Conservation (phyloP, 2,329 filamentous ascomycete genomes). For the Neonectria coccinea region DNA sequence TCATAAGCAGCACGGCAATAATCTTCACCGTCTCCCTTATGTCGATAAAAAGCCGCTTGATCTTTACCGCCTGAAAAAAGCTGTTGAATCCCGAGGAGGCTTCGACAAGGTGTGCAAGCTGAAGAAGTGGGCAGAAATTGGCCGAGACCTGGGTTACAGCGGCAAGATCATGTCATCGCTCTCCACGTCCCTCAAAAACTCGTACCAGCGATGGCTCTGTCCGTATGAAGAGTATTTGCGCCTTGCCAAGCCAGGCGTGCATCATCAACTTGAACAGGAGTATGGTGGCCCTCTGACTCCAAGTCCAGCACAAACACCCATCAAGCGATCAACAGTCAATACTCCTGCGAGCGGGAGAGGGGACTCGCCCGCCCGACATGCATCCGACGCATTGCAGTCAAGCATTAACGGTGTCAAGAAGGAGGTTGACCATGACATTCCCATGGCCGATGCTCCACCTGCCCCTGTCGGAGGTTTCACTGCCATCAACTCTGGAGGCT, state of each 20-base stretch:
- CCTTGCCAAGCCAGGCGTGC: conserved; percentile 93
- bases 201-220: conserved; percentile 95
- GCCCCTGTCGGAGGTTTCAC: conserved; percentile 58
- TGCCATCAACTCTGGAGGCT: conserved; percentile 65
- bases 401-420: conserved; percentile 59
- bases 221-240: conserved; percentile 96
- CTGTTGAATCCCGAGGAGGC: conserved; percentile 91
- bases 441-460: conserved; percentile 60
- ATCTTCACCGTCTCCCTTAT: conserved; percentile 92
- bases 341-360: conserved; percentile 69
- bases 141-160: conserved; percentile 94
- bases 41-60: conserved; percentile 98
- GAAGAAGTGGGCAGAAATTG: conserved; percentile 99
- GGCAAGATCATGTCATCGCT: conserved; percentile 99
- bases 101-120: conserved; percentile 97
- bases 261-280: conserved; percentile 92
- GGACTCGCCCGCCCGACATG: conserved; percentile 74
- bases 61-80: conserved; percentile 95
- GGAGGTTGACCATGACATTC: conserved; percentile 61
- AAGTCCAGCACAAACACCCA: conserved; percentile 74
- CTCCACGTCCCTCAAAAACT: conserved; percentile 97
- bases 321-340: conserved; percentile 73
- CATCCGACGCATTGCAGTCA: conserved; percentile 65
- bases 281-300: conserved; percentile 93
- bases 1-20: conserved; percentile 95